These are phyloP conservation scores for Ricinus communis DNA, from an alignment of 345 rosid species.

Conservation along the genomic window DNA sequence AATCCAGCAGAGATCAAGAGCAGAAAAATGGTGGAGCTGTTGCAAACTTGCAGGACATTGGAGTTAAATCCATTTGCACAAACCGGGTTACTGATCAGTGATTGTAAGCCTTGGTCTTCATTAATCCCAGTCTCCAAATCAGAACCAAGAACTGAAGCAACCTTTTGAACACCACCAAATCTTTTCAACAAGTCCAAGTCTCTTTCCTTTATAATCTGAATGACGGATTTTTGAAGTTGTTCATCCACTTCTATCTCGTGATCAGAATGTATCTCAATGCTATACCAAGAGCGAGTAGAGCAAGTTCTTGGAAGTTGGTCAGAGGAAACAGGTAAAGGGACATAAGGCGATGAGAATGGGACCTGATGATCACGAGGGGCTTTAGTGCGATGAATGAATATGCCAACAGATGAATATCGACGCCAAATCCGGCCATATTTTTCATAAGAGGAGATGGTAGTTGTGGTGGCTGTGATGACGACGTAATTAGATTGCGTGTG, in stretches of 20 bases:
- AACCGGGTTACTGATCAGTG: not conserved
- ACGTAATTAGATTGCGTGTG: not conserved
- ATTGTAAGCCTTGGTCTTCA: not conserved
- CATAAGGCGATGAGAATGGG: too few relatives aligned
- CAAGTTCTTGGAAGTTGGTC: not conserved
- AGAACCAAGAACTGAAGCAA: constrained; percentile 14
- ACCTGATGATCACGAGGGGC: not conserved
- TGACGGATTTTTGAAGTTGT: not conserved
- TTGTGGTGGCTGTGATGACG: not conserved
- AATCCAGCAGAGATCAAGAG: constrained; percentile 21
- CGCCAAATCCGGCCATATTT: constrained; percentile 25
- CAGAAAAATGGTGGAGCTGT: constrained; percentile 16
- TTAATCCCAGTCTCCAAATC: constrained; percentile 13
- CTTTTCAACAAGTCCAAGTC: not conserved
- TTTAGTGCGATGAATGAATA: constrained; percentile 12
- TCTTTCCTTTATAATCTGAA: constrained; percentile 17
- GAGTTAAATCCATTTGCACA: not conserved
- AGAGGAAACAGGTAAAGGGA: too few relatives aligned
- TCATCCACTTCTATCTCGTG: not conserved
- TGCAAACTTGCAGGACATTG: constrained; percentile 14
- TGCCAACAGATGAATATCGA: not conserved
- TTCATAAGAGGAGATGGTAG: not conserved
- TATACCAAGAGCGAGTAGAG: not conserved
- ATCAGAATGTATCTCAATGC: constrained; percentile 6
- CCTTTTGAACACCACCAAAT: constrained; percentile 16